phyloP scores from a whole-genome alignment of 495 filamentous ascomycete genomes.

The Neurospora hispaniola region DNA sequence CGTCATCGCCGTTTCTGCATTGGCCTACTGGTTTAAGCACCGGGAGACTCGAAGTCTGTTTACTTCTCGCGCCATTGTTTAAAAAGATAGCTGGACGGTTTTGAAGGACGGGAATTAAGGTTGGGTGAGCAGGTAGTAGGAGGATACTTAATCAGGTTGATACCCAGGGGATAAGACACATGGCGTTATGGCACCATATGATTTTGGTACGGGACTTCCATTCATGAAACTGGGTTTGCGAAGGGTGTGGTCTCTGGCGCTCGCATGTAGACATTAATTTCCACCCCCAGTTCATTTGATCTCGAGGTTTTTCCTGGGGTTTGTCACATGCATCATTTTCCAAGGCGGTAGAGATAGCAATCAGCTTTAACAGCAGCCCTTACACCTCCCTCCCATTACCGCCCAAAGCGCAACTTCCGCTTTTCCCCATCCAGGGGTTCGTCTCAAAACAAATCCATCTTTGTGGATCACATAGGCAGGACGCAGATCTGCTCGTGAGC shows the following conservation, averaged over 20 bases:
- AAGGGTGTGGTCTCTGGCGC: not conserved
- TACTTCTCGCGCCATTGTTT: conserved; percentile 40
- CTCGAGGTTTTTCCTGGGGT: not conserved
- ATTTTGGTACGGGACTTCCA: not conserved
- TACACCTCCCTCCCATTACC: not conserved
- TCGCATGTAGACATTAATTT: not conserved
- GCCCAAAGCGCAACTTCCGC: not conserved
- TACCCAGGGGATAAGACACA: not conserved
- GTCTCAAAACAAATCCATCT: not conserved
- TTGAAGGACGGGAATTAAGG: not conserved
- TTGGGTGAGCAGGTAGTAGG: not conserved
- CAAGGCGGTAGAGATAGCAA: not conserved
- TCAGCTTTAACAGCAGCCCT: not conserved
- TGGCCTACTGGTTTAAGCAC: conserved; percentile 35
- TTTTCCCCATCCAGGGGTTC: not conserved
- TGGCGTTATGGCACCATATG: not conserved
- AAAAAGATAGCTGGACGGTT: not conserved
- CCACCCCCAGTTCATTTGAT: not conserved
- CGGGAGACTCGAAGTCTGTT: conserved; percentile 31
- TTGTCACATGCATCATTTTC: not conserved
- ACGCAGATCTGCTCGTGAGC: not conserved
- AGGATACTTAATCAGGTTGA: not conserved
- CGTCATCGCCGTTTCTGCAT: conserved; percentile 35
- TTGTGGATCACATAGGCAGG: not conserved
- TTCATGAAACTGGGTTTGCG: not conserved